Evolutionary conservation across 805 yeast genomes (phyloP).

Genomic region (Pichia gijzeniarum): DNA sequence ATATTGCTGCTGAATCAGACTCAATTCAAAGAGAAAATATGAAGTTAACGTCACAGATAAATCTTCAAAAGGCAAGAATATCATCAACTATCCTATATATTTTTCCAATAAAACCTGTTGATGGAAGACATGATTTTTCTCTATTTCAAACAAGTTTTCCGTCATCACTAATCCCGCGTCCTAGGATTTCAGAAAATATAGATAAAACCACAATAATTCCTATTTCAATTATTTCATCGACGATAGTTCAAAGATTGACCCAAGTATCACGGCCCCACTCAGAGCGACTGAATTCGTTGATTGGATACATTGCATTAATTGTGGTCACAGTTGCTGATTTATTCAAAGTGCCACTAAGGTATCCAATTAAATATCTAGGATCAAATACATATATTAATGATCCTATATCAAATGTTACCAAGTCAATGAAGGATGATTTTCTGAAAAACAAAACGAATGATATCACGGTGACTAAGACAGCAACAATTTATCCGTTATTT

Average conservation of each 20-base stretch:
- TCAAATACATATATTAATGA: conserved; percentile 43
- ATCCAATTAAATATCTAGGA: conserved; percentile 43
- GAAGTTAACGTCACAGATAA: conserved; percentile 9
- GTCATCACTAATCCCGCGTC: conserved; percentile 6
- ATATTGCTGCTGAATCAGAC: conserved; percentile 1
- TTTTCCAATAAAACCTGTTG: conserved; percentile 28
- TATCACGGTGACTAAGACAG: conserved; percentile 21
- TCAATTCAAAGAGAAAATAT: background rate
- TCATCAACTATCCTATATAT: conserved; percentile 21
- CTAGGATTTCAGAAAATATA: background rate
- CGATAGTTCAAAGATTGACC: conserved; percentile 13
- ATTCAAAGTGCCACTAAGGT: conserved; percentile 39
- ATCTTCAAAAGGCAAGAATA: conserved; percentile 23
- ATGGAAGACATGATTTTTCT: conserved; percentile 23
- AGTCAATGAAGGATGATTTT: background rate
- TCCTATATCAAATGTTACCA: conserved; percentile 31
- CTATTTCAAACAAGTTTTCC: conserved; percentile 31
- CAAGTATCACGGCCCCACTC: conserved; percentile 29
- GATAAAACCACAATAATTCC: conserved; percentile 1
- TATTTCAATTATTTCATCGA: background rate
- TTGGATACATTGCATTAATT: conserved; percentile 41
- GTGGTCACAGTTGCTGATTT: conserved; percentile 36
- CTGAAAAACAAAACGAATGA: background rate
- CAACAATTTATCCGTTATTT: conserved; percentile 43
- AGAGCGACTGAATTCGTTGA: conserved; percentile 39